phyloP scores from a whole-genome alignment of 2,329 filamentous ascomycete genomes.

The Paecilomyces fulvus region DNA sequence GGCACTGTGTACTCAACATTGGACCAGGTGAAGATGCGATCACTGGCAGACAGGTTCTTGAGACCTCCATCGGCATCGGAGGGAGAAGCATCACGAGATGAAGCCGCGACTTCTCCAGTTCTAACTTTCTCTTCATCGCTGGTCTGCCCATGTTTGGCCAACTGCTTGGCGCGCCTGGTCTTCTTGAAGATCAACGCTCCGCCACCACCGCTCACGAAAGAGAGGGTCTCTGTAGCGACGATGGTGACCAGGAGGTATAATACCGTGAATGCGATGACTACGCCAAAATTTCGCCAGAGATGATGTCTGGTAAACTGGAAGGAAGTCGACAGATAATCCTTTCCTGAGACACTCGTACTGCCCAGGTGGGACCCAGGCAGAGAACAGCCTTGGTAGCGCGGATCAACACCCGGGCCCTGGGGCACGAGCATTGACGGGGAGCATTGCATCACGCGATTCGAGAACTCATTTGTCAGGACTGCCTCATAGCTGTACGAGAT shows the following conservation, averaged over 20 bases:
- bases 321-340: slow-evolving; percentile 45
- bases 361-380: slow-evolving; percentile 50
- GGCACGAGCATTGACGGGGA: slow-evolving; percentile 52
- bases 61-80: slow-evolving; percentile 26
- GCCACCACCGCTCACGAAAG: slow-evolving; percentile 54
- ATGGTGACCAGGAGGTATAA: slow-evolving; percentile 67
- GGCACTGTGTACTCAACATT: slow-evolving; percentile 66
- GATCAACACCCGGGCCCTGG: slow-evolving; percentile 46
- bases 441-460: slow-evolving; percentile 50
- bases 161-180: slow-evolving; percentile 51
- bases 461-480: slow-evolving; percentile 59
- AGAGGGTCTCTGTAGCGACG: slow-evolving; percentile 59
- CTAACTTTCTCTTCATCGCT: slow-evolving; percentile 52
- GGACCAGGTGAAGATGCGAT: slow-evolving; percentile 62
- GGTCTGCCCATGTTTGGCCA: slow-evolving; percentile 35
- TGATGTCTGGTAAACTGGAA: slow-evolving; percentile 51
- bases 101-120: slow-evolving; percentile 16
- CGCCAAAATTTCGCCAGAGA: slow-evolving; percentile 67
- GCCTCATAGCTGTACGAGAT: slow-evolving; percentile 57
- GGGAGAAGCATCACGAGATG: slow-evolving; percentile 19
- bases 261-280: slow-evolving; percentile 65
- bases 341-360: slow-evolving; percentile 43
- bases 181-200: slow-evolving; percentile 65
- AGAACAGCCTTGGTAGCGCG: slow-evolving; percentile 54
- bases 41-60: slow-evolving; percentile 44